phyloP scores from a whole-genome alignment of 1,139 yeast species.

The Nakaseomyces uthaithaninus region DNA sequence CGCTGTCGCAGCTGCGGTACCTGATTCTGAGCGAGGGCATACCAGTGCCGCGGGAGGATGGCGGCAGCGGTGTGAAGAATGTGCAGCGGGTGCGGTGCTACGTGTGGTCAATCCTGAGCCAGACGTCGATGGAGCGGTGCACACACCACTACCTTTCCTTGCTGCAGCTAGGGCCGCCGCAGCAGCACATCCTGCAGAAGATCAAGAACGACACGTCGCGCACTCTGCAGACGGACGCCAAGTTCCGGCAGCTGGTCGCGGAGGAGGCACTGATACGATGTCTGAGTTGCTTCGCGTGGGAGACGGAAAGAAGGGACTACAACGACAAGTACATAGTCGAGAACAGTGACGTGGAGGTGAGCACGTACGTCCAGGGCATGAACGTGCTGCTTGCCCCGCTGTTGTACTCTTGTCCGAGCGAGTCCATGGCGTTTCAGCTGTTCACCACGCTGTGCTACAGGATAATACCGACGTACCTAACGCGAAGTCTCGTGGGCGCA shows the following conservation, averaged over 20 bases:
- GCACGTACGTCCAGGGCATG: conserved; percentile 81
- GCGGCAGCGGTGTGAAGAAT: conserved; percentile 13
- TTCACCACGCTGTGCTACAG: conserved; percentile 34
- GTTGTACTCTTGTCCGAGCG: conserved; percentile 66
- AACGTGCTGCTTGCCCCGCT: conserved; percentile 83
- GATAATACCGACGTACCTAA: conserved; percentile 70
- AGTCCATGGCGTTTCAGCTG: conserved; percentile 77
- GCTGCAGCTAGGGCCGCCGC: conserved; percentile 49
- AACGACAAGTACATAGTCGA: not conserved
- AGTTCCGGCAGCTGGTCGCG: conserved; percentile 56
- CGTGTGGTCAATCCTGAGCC: conserved; percentile 73
- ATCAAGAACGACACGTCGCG: conserved; percentile 83
- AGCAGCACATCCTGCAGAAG: conserved; percentile 46
- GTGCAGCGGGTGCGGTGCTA: conserved; percentile 60
- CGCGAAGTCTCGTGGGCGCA: conserved; percentile 74
- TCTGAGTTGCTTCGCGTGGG: conserved; percentile 66
- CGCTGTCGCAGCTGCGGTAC: conserved; percentile 73
- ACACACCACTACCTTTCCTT: conserved; percentile 46
- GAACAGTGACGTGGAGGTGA: conserved; percentile 15
- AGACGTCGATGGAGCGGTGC: conserved; percentile 53
- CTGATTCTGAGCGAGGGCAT: conserved; percentile 73
- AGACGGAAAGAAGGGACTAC: conserved; percentile 14
- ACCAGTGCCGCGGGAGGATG: conserved; percentile 38
- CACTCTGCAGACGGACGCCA: conserved; percentile 68
- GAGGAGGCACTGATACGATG: conserved; percentile 64